Base-by-base conservation (phyloP, 1,284 basidiomycete genomes). In the Testicularia cyperi region DNA sequence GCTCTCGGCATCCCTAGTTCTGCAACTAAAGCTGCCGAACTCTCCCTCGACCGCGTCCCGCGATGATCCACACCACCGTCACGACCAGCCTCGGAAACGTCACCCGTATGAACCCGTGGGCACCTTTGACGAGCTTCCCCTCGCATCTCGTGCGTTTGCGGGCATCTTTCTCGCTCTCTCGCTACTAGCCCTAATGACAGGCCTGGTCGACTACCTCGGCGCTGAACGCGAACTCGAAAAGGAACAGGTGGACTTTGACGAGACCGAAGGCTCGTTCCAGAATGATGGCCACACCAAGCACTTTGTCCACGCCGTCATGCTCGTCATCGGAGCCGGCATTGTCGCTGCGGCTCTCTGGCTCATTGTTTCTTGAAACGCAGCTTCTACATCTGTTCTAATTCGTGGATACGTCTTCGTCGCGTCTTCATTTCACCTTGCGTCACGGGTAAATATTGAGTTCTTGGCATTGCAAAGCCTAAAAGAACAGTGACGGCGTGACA, bases 191-290 rank as follows among this genome's bases (percentile, higher is more conserved):
- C 15, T 61, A 0, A 44, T n/a, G 0, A 55, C 57, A 2, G 57
- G 57, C 0, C 16, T 55, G 0, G 44, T 28, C 2, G 57, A 61
- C 19, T 61, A 61, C 14, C 18, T 61, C 4, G 26, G 24, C 1
- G 57, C 57, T 0, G 47, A 54, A 24, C 37, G 47, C 7, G 32
- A 55, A 21, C 24, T 61, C 2, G 56, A 60, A 18, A 44, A 44
- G 43, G 56, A 60, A 37, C 44, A 53, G 34, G 56, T 60, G 4
- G 51, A 60, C 14, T 60, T 60, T 23, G 56, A 60, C 31, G 56
- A 60, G 9, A 60, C 49, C 20, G 56, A 60, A 38, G 56, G 56
- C 15, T 40, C 48, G 6, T 61, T 55, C 29, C 25, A 55, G 14
- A 61, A 61, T 33, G 51, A 60, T 21, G 56, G 31, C 6, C 57